Percentiles rank a stretch among this genome's conserved stretches.
phyloP scores from a whole-genome alignment of 345 rosid species.

The Atalantia buxifolia region DNA sequence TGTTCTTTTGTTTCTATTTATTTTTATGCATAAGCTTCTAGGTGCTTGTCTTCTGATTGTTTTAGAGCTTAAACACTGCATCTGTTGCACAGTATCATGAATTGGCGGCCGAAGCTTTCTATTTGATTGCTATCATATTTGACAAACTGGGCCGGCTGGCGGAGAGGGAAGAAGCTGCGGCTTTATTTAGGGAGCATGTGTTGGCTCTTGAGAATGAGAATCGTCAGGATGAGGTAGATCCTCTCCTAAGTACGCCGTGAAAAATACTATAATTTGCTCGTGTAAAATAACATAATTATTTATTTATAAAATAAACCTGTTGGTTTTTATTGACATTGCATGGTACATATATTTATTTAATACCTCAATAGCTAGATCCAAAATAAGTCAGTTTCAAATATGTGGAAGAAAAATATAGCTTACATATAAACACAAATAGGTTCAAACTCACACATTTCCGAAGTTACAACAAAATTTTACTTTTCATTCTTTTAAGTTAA shows the following conservation, averaged over 20 bases:
- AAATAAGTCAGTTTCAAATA: too few species aligned
- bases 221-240: constrained; percentile 47
- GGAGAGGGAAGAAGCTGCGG: constrained; percentile 81
- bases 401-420: too few species aligned
- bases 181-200: constrained; percentile 65
- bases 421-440: too few species aligned
- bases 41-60: not conserved
- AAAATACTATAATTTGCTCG: not conserved
- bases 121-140: constrained; percentile 63
- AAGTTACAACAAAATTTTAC: too few species aligned
- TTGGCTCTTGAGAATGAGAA: constrained; percentile 70
- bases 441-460: too few species aligned
- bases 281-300: not conserved
- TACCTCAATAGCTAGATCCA: too few species aligned
- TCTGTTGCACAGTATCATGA: constrained; percentile 70
- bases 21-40: not conserved
- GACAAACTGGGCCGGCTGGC: constrained; percentile 57
- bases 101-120: constrained; percentile 76
- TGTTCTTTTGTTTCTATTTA: not conserved
- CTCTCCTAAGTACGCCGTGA: constrained; percentile 7
- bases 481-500: too few species aligned
- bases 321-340: too few species aligned
- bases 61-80: not conserved
- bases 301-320: too few species aligned
- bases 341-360: too few species aligned